Percentiles rank a stretch among this genome's conserved stretches.
These are phyloP conservation scores for Yarrowia porcina DNA, from an alignment of 805 yeast species.

Conservation along the genomic window DNA sequence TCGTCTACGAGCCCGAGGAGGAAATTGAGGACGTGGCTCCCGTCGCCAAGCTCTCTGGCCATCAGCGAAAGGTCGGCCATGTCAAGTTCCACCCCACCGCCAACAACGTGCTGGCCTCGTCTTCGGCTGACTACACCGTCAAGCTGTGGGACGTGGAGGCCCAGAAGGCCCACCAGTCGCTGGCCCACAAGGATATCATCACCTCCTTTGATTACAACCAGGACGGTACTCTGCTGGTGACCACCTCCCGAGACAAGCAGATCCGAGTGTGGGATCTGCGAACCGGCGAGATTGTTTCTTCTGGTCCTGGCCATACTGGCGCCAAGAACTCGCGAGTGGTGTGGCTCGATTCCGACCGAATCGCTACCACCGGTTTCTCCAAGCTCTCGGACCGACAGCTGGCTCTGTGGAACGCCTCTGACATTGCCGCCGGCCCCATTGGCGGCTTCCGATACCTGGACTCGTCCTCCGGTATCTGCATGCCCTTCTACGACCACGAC, in stretches of 20 bases:
- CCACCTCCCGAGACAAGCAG: constrained; percentile 86
- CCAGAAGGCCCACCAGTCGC: constrained; percentile 65
- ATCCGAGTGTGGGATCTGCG: constrained; percentile 90
- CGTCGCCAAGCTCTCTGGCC: constrained; percentile 70
- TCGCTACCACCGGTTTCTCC: constrained; percentile 93
- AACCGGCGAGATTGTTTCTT: constrained; percentile 66
- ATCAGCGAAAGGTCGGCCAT: constrained; percentile 90
- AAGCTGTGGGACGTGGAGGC: constrained; percentile 85
- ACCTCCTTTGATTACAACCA: constrained; percentile 91
- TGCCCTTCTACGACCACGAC: constrained; percentile 84
- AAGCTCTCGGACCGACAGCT: constrained; percentile 90
- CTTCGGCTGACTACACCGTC: constrained; percentile 86
- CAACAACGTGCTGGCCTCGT: constrained; percentile 77
- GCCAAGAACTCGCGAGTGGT: constrained; percentile 85
- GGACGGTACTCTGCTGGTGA: constrained; percentile 82
- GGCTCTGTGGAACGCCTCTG: constrained; percentile 85
- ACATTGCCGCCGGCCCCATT: constrained; percentile 75
- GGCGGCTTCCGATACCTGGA: constrained; percentile 87
- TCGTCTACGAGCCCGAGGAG: constrained; percentile 45
- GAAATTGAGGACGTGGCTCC: constrained; percentile 70
- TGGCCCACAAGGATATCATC: constrained; percentile 84
- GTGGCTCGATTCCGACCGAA: constrained; percentile 81
- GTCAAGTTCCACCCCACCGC: constrained; percentile 88
- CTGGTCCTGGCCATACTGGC: constrained; percentile 88
- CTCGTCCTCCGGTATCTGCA: constrained; percentile 86